phyloP scores from a whole-genome alignment of 768 basidiomycete species.

The Termitomyces sp. region DNA sequence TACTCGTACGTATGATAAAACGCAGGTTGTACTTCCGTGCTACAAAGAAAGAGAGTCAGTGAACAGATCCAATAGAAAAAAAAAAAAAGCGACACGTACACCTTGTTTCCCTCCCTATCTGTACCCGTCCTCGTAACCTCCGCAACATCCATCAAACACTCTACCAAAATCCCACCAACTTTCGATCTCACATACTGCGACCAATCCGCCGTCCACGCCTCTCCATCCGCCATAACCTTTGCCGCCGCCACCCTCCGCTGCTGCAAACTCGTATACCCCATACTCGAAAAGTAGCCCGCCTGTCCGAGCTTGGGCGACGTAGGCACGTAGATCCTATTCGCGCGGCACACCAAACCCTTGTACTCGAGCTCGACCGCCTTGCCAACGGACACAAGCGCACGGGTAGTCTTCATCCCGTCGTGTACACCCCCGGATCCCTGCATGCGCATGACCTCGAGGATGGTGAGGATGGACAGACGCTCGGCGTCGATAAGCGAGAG shows the following conservation, averaged over 20 bases:
- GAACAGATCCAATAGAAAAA: neutral
- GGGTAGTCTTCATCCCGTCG: constrained; percentile 87
- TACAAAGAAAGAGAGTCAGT: constrained; percentile 27
- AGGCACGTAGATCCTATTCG: constrained; percentile 55
- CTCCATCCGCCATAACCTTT: constrained; percentile 61
- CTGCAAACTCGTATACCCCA: constrained; percentile 61
- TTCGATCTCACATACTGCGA: constrained; percentile 72
- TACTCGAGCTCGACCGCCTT: constrained; percentile 88
- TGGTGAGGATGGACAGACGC: constrained; percentile 83
- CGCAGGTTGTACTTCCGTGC: constrained; percentile 81
- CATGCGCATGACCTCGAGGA: constrained; percentile 84
- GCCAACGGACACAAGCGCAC: constrained; percentile 78
- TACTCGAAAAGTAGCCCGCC: constrained; percentile 51
- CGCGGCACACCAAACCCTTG: constrained; percentile 77
- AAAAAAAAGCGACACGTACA: constrained; percentile 45
- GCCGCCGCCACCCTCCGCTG: constrained; percentile 66
- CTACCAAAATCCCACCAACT: constrained; percentile 81
- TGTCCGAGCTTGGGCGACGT: constrained; percentile 26
- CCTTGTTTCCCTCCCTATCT: constrained; percentile 54
- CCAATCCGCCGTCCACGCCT: constrained; percentile 83
- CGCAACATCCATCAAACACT: constrained; percentile 83
- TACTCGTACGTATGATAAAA: constrained; percentile 94
- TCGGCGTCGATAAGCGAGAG: constrained; percentile 72
- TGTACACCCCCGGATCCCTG: constrained; percentile 73
- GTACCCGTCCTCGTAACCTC: constrained; percentile 61